Evolutionary conservation across 1,284 basidiomycete genomes (phyloP).

Genomic region (Trametes sp.): DNA sequence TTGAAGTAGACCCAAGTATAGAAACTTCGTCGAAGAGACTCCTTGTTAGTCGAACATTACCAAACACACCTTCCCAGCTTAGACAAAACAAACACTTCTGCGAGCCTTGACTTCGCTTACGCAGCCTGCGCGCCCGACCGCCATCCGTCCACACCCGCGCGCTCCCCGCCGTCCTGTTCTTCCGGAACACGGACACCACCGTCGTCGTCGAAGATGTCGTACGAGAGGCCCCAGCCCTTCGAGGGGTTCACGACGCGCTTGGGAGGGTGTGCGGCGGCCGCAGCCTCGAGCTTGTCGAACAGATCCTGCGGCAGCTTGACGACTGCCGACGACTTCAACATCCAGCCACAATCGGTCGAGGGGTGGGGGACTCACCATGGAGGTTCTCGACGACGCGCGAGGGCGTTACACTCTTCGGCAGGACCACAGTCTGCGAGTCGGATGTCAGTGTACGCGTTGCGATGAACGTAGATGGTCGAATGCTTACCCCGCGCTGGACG

Average conservation of each 20-base stretch:
- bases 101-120: no score
- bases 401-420: slow-evolving; percentile 83
- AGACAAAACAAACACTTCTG: no score
- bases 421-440: slow-evolving; percentile 62
- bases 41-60: no score
- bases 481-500: slow-evolving; percentile 77
- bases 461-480: background rate
- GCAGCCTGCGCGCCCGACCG: background rate
- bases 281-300: slow-evolving; percentile 67
- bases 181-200: slow-evolving; percentile 29
- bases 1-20: no score
- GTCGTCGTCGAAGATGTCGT: slow-evolving; percentile 66
- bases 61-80: no score
- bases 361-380: slow-evolving; percentile 48
- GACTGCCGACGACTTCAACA: no score
- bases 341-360: background rate
- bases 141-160: slow-evolving; percentile 2
- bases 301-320: slow-evolving; percentile 58
- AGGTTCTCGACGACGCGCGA: slow-evolving; percentile 78
- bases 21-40: no score
- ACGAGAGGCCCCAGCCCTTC: slow-evolving; percentile 64
- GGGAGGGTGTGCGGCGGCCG: slow-evolving; percentile 60
- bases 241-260: slow-evolving; percentile 69
- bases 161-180: slow-evolving; percentile 10
- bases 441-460: background rate